phyloP scores from a whole-genome alignment of 2,329 filamentous ascomycete genomes.

The Fusarium sacchari region DNA sequence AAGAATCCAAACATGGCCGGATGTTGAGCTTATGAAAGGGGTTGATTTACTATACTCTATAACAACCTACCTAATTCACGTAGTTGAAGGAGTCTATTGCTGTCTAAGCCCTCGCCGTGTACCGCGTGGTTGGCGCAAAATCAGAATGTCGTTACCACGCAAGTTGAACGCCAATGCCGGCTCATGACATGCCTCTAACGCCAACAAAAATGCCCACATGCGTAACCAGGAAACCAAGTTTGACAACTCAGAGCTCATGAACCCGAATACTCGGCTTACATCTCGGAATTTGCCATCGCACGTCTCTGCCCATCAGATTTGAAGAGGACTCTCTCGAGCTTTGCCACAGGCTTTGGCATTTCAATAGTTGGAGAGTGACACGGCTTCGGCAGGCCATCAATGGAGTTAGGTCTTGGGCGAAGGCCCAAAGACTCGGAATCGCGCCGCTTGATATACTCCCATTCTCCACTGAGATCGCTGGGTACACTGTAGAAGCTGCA shows the following conservation, averaged over 20 bases:
- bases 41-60: conserved; percentile 1
- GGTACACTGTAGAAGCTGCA: conserved; percentile 20
- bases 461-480: conserved; percentile 23
- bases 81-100: conserved; percentile 2
- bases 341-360: neutral
- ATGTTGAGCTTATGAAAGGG: neutral
- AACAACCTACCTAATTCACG: neutral
- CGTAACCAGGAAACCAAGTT: neutral
- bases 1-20: conserved; percentile 20
- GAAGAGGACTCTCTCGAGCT: neutral
- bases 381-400: neutral
- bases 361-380: neutral
- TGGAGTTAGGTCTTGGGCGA: neutral
- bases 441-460: conserved; percentile 30
- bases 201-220: neutral
- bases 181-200: neutral
- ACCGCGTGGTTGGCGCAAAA: neutral
- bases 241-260: neutral
- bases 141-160: conserved; percentile 1
- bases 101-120: conserved; percentile 13
- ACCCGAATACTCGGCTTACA: neutral
- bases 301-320: conserved; percentile 5
- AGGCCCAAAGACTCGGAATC: neutral
- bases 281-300: neutral
- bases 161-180: conserved; percentile 18